These are phyloP conservation scores for Aspergillus leporis DNA, from an alignment of 495 filamentous ascomycete species.

Conservation along the genomic window DNA sequence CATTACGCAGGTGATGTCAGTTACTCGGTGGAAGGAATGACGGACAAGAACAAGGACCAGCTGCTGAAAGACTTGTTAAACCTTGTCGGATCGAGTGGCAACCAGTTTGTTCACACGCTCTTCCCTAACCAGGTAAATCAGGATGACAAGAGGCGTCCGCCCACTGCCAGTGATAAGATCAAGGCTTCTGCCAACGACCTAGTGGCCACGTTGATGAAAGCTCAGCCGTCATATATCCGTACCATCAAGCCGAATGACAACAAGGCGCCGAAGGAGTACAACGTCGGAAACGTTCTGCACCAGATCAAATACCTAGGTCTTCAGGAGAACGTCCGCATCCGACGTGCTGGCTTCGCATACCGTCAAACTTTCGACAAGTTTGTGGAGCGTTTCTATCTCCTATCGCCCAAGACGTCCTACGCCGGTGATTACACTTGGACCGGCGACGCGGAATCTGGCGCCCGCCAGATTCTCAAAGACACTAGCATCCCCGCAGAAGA, in stretches of 20 bases:
- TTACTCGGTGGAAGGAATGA: constrained; percentile 95
- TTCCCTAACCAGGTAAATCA: constrained; percentile 95
- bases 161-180: constrained; percentile 96
- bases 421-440: constrained; percentile 97
- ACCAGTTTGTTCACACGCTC: constrained; percentile 78
- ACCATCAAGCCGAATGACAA: constrained; percentile 99
- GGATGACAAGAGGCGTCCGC: constrained; percentile 91
- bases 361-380: constrained; percentile 99
- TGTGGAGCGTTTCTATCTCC: constrained; percentile 92
- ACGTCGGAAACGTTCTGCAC: constrained; percentile 86
- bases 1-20: constrained; percentile 98
- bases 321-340: constrained; percentile 97
- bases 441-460: constrained; percentile 79
- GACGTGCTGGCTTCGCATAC: constrained; percentile 95
- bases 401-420: constrained; percentile 93
- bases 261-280: constrained; percentile 92
- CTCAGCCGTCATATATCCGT: constrained; percentile 93
- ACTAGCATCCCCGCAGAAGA: constrained; percentile 93
- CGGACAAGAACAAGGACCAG: constrained; percentile 99
- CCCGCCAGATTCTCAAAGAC: constrained; percentile 94
- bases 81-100: constrained; percentile 79
- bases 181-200: constrained; percentile 94
- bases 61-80: constrained; percentile 92
- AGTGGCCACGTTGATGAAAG: constrained; percentile 95
- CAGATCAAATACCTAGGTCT: constrained; percentile 99